Conservation (phyloP, 2,329 filamentous ascomycete genomes). For the Dothistroma septosporum region DNA sequence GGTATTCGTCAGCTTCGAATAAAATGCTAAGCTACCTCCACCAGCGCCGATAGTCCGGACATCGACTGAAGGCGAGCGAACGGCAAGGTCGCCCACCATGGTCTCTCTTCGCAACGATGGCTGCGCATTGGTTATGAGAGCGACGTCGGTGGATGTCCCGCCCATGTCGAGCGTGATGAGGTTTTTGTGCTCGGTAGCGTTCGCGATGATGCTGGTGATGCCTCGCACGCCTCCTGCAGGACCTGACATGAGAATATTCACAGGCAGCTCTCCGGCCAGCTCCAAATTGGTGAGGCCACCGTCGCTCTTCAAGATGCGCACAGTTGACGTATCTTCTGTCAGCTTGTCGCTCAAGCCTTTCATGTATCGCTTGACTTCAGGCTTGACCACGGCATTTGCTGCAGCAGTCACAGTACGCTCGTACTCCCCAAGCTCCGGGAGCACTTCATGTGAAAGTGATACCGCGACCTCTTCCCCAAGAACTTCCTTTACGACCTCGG, state of each 20-base stretch:
- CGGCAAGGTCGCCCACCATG: constrained; percentile 27
- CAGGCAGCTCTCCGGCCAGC: constrained; percentile 24
- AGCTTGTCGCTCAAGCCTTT: constrained; percentile 25
- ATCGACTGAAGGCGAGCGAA: constrained; percentile 26
- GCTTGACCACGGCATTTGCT: constrained; percentile 28
- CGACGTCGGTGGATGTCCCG: constrained; percentile 27
- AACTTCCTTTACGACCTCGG: constrained; percentile 24
- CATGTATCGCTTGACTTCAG: constrained; percentile 28
- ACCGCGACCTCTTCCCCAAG: constrained; percentile 26
- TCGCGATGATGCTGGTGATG: constrained; percentile 29
- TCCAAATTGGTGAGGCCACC: constrained; percentile 27
- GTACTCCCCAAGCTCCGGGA: constrained; percentile 29
- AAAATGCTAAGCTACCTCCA: constrained; percentile 28
- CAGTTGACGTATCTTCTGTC: constrained; percentile 21
- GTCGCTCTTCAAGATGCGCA: constrained; percentile 28
- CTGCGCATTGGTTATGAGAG: constrained; percentile 25
- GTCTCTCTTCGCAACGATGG: constrained; percentile 27
- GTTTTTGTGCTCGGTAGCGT: constrained; percentile 27
- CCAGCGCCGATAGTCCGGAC: constrained; percentile 28
- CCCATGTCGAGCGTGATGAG: constrained; percentile 29
- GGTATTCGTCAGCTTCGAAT: constrained; percentile 25
- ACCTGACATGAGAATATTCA: constrained; percentile 29
- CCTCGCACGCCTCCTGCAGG: constrained; percentile 28
- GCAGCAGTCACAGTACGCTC: constrained; percentile 27
- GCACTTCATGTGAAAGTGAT: constrained; percentile 25